Conservation (phyloP, 2,329 filamentous ascomycete genomes). For the Aspergillus intermedius region DNA sequence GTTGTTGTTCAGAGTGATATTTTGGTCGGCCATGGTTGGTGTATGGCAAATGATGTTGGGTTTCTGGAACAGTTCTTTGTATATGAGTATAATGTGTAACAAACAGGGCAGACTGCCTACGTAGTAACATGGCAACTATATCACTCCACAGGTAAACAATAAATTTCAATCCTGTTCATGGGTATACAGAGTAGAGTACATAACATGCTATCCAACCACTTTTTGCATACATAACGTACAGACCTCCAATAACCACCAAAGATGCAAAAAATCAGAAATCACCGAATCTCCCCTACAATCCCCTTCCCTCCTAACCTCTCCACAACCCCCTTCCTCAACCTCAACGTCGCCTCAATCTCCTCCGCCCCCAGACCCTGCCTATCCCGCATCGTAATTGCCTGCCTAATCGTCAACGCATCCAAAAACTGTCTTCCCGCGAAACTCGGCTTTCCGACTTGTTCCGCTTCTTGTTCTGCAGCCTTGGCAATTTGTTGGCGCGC, state of each 20-base stretch:
- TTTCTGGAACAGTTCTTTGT: too few species aligned
- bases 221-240: too few species aligned
- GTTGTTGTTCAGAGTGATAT: too few species aligned
- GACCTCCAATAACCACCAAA: background rate
- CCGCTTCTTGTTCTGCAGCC: slow-evolving; percentile 50
- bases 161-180: too few species aligned
- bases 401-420: slow-evolving; percentile 45
- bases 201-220: too few species aligned
- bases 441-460: slow-evolving; percentile 38
- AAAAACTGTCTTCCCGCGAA: slow-evolving; percentile 41
- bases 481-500: slow-evolving; percentile 46
- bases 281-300: slow-evolving; percentile 19
- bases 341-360: slow-evolving; percentile 41
- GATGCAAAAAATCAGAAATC: background rate
- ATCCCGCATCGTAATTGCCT: slow-evolving; percentile 45
- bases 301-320: slow-evolving; percentile 31
- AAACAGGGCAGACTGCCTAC: too few species aligned
- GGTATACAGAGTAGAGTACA: too few species aligned
- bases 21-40: too few species aligned
- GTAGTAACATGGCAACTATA: too few species aligned
- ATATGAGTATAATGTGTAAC: too few species aligned
- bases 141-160: too few species aligned
- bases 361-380: slow-evolving; percentile 26
- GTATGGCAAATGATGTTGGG: too few species aligned
- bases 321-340: slow-evolving; percentile 40